phyloP scores from a whole-genome alignment of 2,329 filamentous ascomycete genomes.

The Sclerotinia subarctica region DNA sequence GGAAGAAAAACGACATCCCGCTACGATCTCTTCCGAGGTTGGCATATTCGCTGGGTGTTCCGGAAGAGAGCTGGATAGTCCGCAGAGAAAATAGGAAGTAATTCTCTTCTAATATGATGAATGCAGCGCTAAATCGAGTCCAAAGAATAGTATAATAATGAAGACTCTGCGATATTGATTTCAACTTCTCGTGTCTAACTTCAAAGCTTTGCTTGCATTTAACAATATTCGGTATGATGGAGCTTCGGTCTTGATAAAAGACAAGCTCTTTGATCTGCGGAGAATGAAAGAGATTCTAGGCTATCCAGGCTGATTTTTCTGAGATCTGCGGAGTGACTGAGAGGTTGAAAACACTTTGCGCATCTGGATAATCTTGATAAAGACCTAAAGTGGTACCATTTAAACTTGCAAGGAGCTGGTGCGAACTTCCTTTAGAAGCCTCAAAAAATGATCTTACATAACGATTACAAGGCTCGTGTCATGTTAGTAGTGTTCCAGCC shows the following conservation, averaged over 20 bases:
- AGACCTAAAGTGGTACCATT: no score
- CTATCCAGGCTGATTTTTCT: not conserved
- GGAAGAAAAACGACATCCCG: not conserved
- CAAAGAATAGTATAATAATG: not conserved
- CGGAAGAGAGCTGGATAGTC: not conserved
- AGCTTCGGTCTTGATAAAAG: not conserved
- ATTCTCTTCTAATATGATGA: no score
- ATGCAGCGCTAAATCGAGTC: no score
- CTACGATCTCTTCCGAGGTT: not conserved
- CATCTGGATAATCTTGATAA: no score
- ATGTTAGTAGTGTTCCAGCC: no score
- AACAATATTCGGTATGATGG: not conserved
- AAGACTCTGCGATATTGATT: fast-evolving
- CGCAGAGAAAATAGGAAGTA: not conserved
- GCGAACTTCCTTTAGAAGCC: no score
- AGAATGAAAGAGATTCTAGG: no score
- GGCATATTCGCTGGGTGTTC: fast-evolving
- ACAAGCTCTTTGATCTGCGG: not conserved
- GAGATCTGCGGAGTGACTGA: not conserved
- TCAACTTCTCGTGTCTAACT: not conserved
- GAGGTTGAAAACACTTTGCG: not conserved
- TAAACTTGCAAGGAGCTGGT: no score
- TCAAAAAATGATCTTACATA: fast-evolving
- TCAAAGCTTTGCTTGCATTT: fast-evolving
- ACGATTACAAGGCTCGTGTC: not conserved